phyloP scores from a whole-genome alignment of 768 basidiomycete species.

The Tulasnella sp. region DNA sequence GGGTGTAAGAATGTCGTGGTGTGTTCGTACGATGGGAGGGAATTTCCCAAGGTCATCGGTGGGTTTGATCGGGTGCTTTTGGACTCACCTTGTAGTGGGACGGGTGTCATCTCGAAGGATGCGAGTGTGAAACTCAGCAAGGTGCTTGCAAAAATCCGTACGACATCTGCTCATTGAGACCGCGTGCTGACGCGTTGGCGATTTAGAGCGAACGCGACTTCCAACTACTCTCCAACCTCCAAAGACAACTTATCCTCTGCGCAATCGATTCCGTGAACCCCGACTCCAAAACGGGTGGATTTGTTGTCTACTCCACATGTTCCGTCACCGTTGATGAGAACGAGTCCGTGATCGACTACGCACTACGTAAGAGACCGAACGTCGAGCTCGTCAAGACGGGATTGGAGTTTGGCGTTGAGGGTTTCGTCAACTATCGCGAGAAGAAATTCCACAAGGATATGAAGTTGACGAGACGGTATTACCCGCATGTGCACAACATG shows the following conservation, averaged over 20 bases:
- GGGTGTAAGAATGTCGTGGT: conserved; percentile 98
- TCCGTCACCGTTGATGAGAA: conserved; percentile 98
- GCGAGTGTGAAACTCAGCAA: conserved; percentile 97
- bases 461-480: conserved; percentile 76
- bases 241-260: conserved; percentile 96
- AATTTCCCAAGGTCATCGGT: conserved; percentile 98
- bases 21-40: conserved; percentile 92
- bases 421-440: conserved; percentile 82
- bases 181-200: neutral
- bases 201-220: conserved; percentile 87
- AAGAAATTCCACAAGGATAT: conserved; percentile 78
- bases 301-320: conserved; percentile 95
- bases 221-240: conserved; percentile 87
- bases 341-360: conserved; percentile 96
- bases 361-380: conserved; percentile 86
- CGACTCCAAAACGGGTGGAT: conserved; percentile 83
- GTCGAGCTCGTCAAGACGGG: conserved; percentile 88
- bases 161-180: neutral
- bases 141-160: conserved; percentile 37
- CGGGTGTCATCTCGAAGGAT: conserved; percentile 97
- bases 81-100: conserved; percentile 96
- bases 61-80: conserved; percentile 96
- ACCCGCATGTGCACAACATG: conserved; percentile 99
- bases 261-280: conserved; percentile 93
- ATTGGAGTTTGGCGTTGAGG: conserved; percentile 85